phyloP scores from a whole-genome alignment of 2,329 filamentous ascomycete species.

The Ploettnerulaceae sp. region DNA sequence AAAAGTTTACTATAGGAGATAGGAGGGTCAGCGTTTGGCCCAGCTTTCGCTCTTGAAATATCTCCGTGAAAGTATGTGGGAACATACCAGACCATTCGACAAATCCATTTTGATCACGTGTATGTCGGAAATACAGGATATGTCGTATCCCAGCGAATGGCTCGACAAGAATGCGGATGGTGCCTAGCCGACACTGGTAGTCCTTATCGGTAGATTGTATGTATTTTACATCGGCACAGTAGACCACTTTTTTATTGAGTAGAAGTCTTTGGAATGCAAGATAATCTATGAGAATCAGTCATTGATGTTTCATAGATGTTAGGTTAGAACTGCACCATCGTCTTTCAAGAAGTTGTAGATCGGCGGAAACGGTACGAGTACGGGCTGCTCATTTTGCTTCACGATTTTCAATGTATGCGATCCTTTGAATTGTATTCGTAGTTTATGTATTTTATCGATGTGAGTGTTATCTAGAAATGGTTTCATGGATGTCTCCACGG shows the following conservation, averaged over 20 bases:
- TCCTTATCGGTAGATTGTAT: conserved; percentile 19
- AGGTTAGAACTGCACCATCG: conserved; percentile 11
- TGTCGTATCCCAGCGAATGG: conserved; percentile 9
- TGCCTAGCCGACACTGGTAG: conserved; percentile 14
- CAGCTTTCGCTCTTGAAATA: background rate
- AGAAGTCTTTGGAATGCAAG: conserved; percentile 19
- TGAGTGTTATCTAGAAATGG: conserved; percentile 25
- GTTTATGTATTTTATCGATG: conserved; percentile 16
- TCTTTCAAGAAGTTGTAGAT: conserved; percentile 22
- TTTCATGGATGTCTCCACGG: conserved; percentile 23
- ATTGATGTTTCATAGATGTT: too few relatives aligned
- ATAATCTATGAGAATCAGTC: too few relatives aligned
- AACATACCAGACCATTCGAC: conserved; percentile 23
- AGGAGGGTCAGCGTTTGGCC: background rate
- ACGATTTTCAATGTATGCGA: conserved; percentile 20
- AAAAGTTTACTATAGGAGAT: conserved; percentile 12
- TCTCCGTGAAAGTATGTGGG: background rate
- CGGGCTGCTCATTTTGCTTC: conserved; percentile 11
- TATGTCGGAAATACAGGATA: conserved; percentile 23
- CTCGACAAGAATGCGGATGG: conserved; percentile 23
- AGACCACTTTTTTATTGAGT: conserved; percentile 17
- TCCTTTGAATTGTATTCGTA: conserved; percentile 22
- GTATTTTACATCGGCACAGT: conserved; percentile 13
- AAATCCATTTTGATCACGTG: conserved; percentile 19
- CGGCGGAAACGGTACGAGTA: conserved; percentile 7